Base-by-base conservation (phyloP, 306 rosid species). In the Mucuna pruriens region DNA sequence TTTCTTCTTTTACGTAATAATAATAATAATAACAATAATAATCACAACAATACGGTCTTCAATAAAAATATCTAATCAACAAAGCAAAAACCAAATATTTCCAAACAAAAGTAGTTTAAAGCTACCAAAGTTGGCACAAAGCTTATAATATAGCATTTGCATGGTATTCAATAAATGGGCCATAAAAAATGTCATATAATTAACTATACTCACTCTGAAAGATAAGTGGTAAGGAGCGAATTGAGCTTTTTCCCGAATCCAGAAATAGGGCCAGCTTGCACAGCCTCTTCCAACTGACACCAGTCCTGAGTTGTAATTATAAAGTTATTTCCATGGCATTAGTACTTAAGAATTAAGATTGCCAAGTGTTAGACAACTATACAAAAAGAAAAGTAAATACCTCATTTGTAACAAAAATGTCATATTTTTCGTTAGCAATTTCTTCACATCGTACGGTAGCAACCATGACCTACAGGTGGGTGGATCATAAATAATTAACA, bases 401-500 rank as follows among this genome's bases (percentile, higher is more conserved):
- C 98, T 87, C 85, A 85, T 94, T 90, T 75, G 86, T 69, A 25
- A 84, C 65, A 85, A 92, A 88, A 81, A 84, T 64, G 9, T 85
- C 74, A 86, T 80, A 85, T 82, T 90, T 94, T 71, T 94, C 98
- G 49, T 87, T 83, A 46, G 91, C 92, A 80, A 94, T 94, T 87
- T 94, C 98, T 88, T 94, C 98, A 89, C 98, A 94, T 9, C 98
- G 90, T 57, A 94, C 98, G 39, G 97, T 92, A 52, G 98, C 98
- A 78, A 94, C 98, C 98, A 94, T 94, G 68, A 94, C 98, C 98
- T 94, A 76, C 55, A 51, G 75, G 58, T 42, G 6, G 36, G 66
- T 61, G 71, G 68, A 80, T 55, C 49, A 75, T 46, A 34, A 19
- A 83, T 74, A 48, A 63, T 19, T 64, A 44, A 46, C 17, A 48